Percentiles rank a stretch among this genome's conserved stretches.
phyloP scores from a whole-genome alignment of 1,284 basidiomycete genomes.

The Ceratobasidium sp. region DNA sequence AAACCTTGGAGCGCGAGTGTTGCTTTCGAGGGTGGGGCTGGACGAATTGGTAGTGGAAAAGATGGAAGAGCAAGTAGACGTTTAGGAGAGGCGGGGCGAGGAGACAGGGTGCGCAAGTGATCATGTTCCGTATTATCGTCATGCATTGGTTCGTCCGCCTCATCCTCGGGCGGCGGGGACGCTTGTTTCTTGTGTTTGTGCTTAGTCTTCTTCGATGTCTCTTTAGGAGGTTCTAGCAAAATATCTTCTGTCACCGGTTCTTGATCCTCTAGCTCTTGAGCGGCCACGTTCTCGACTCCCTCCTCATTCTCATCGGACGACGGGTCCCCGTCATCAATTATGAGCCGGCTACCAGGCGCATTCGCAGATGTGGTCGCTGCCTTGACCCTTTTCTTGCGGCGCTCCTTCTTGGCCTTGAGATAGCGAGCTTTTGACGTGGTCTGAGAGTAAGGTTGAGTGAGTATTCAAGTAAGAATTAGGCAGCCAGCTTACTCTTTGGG shows the following conservation, averaged over 20 bases:
- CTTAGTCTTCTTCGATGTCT: constrained; percentile 44
- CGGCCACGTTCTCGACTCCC: constrained; percentile 37
- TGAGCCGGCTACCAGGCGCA: constrained; percentile 51
- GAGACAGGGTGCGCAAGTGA: constrained; percentile 42
- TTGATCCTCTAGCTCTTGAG: constrained; percentile 39
- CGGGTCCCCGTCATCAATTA: constrained; percentile 25
- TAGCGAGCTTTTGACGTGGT: constrained; percentile 72
- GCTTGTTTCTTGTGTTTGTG: constrained; percentile 23
- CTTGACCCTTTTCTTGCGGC: constrained; percentile 63
- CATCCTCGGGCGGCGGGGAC: background rate
- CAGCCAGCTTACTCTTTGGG: constrained; percentile 15
- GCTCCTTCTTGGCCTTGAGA: constrained; percentile 71
- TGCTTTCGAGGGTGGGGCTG: constrained; percentile 74
- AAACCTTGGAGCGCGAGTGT: constrained; percentile 80
- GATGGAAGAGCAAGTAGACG: constrained; percentile 60
- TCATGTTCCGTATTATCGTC: constrained; percentile 40
- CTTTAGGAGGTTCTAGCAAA: constrained; percentile 48
- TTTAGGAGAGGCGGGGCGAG: constrained; percentile 54
- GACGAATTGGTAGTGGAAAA: constrained; percentile 77
- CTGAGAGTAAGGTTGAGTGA: constrained; percentile 48
- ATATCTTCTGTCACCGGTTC: constrained; percentile 32
- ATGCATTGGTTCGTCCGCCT: constrained; percentile 27
- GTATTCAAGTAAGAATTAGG: background rate
- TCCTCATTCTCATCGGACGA: constrained; percentile 43
- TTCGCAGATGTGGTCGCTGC: constrained; percentile 54